Percentiles rank a stretch among this genome's conserved stretches.
These are phyloP conservation scores for Fusarium nurragi DNA, from an alignment of 2,329 filamentous ascomycete species.

Conservation along the genomic window DNA sequence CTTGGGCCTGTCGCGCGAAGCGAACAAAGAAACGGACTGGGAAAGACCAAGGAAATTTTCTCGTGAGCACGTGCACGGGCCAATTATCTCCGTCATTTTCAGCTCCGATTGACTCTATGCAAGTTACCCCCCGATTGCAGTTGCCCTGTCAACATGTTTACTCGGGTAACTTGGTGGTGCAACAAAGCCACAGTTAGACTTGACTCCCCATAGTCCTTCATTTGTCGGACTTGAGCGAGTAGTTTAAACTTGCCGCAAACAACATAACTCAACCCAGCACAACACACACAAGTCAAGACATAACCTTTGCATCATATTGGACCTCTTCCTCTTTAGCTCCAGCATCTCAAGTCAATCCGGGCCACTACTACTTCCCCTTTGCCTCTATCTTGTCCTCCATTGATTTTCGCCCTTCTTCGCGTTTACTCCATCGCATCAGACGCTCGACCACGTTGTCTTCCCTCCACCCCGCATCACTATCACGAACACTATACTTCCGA, in stretches of 20 bases:
- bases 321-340: conserved; percentile 13
- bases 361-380: not conserved
- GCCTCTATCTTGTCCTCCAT: conserved; percentile 3
- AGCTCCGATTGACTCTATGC: conserved; percentile 21
- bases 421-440: conserved; percentile 28
- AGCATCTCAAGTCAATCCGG: conserved; percentile 11
- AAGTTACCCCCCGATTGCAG: conserved; percentile 26
- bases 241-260: conserved; percentile 34
- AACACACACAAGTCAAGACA: conserved; percentile 4
- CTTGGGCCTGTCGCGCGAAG: conserved; percentile 6
- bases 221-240: conserved; percentile 22
- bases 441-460: conserved; percentile 14
- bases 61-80: conserved; percentile 38
- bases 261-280: conserved; percentile 17
- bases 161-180: conserved; percentile 44
- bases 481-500: conserved; percentile 13
- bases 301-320: conserved; percentile 5
- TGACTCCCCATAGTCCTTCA: conserved; percentile 37
- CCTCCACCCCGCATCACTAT: conserved; percentile 33
- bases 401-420: conserved; percentile 6
- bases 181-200: conserved; percentile 42
- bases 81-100: conserved; percentile 28
- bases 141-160: conserved; percentile 52
- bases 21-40: conserved; percentile 1
- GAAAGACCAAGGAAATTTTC: conserved; percentile 33